Base-by-base conservation (phyloP, 2,329 filamentous ascomycete genomes). In the Cladophialophora exuberans region DNA sequence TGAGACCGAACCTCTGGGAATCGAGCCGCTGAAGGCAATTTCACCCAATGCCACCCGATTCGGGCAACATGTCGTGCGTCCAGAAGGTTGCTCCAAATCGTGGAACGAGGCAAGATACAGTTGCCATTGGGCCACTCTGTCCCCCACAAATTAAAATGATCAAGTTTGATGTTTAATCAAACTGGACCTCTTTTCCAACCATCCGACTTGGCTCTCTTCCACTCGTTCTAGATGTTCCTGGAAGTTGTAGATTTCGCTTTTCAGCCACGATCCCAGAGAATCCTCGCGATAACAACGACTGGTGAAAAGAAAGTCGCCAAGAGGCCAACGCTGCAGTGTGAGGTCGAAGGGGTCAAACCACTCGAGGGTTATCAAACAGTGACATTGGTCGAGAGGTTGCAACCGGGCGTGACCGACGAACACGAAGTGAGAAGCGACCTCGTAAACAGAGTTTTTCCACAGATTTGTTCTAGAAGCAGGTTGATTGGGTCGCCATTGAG, bases 391-490 rank as follows among this genome's bases (percentile, higher is more conserved):
- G 17, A 47, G 31, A 39, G 6, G 45, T 48, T 30, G 20, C 33
- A 38, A 26, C 20, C 45, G 45, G 45, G 20, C 22, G n/a, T 38
- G 45, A 15, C 45, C 45, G 45, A 39, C n/a, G 22, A 38, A 38
- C 18, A 9, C n/a, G n/a, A n/a, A n/a, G n/a, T n/a, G n/a, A n/a
- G n/a, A n/a, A n/a, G n/a, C 25, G 10, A 41, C 13, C 18, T 41
- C 36, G 17, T 6, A 22, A 41, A 41, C 18, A 41, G 36, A 41
- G 36, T 11, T 30, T 28, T n/a, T 23, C n/a, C 13, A 35, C 25
- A 15, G 35, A 35, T 48, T 39, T 48, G 33, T 48, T 30, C 45
- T 48, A 17, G 44, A 17, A 42, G 22, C 39, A 11, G 30, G 26
- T 23, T 13, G 20, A n/a, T 33, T n/a, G 42, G 7, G 9, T 45